A percentile compares a stretch with the other conserved stretches of the same genome.
phyloP scores from a whole-genome alignment of 495 filamentous ascomycete genomes.

The Venustampulla echinocandica region DNA sequence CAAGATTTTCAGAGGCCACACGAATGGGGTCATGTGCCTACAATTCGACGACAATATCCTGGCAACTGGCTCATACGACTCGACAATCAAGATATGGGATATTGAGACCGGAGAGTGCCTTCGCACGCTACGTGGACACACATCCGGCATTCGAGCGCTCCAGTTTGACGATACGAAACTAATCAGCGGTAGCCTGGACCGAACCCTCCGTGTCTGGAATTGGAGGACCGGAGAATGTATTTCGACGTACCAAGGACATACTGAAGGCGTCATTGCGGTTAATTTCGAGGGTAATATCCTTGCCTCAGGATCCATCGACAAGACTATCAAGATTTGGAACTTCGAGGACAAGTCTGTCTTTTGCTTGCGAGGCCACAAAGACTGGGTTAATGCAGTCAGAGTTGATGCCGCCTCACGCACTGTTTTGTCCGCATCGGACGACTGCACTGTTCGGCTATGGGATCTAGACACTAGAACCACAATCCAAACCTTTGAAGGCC shows the following conservation, averaged over 20 bases:
- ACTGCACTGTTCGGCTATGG: slow-evolving; percentile 87
- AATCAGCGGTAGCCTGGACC: slow-evolving; percentile 75
- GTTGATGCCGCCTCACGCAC: slow-evolving; percentile 75
- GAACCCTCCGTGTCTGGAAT: slow-evolving; percentile 87
- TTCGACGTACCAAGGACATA: slow-evolving; percentile 69
- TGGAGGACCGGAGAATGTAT: slow-evolving; percentile 88
- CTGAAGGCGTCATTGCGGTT: slow-evolving; percentile 70
- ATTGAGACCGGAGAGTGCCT: slow-evolving; percentile 79
- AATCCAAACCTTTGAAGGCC: slow-evolving; percentile 78
- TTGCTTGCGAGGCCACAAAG: slow-evolving; percentile 70
- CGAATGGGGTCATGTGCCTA: slow-evolving; percentile 90
- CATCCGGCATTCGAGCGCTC: slow-evolving; percentile 71
- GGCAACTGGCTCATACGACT: slow-evolving; percentile 90
- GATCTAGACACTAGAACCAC: slow-evolving; percentile 75
- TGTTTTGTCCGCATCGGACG: slow-evolving; percentile 86
- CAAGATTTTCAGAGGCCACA: slow-evolving; percentile 77
- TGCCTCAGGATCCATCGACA: slow-evolving; percentile 80
- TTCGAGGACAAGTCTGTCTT: slow-evolving; percentile 75
- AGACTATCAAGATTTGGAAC: slow-evolving; percentile 88
- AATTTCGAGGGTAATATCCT: slow-evolving; percentile 79
- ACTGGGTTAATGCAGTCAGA: slow-evolving; percentile 91
- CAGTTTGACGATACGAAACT: slow-evolving; percentile 90
- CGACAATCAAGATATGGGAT: slow-evolving; percentile 93
- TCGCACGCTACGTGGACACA: slow-evolving; percentile 74
- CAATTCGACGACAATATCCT: slow-evolving; percentile 93